Evolutionary conservation across 1,284 basidiomycete genomes (phyloP), one percentile per base, ranked within the genome.

Genomic region (Microbotryum lychnidis-dioicae): DNA sequence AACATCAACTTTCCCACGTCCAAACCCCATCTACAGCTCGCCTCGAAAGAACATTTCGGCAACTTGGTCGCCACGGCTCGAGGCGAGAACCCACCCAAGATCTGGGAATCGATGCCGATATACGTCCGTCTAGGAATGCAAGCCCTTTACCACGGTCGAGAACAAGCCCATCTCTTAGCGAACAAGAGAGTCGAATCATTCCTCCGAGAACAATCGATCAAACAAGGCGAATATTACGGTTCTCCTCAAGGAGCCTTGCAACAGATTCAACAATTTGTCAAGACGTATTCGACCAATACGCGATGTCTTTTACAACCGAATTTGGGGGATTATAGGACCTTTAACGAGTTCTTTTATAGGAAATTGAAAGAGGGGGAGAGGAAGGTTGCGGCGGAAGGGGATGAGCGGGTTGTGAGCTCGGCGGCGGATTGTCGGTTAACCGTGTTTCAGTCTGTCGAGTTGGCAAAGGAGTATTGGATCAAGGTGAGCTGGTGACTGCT

Each of bases 331-430:
- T 73, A 66, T 52, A 64, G 78, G 70, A 84, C 77, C 16, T 91
- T 92, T 79, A 92, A 91, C 74, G 80, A 87, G 27, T 91, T 92
- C 77, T 91, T 91, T 78, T 83, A 78, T 60, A 79, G 88, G 50
- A 81, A 83, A 68, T 79, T 91, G 50, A 81, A 81, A 62, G 76
- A 82, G 0, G 82, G 76, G 10, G 86, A 84, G 8, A 80, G 89
- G 6, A 87, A 86, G 0, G 79, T 88, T 12, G 80, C 84, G 51
- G 77, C 83, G 16, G 80, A 78, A 0, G 77, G 80, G 3, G 81
- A 88, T 66, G 77, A 80, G 0, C 68, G 70, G 4, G 77, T 80
- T 21, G 73, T 91, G 56, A 83, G 83, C 70, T 84, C 82, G 33
- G 82, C 83, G 1, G 87, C 89, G 0, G 89, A 92, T 70, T 88